These are phyloP conservation scores for Paracorniculantispora psalliotae DNA, from an alignment of 2,329 filamentous ascomycete species.

Conservation along the genomic window DNA sequence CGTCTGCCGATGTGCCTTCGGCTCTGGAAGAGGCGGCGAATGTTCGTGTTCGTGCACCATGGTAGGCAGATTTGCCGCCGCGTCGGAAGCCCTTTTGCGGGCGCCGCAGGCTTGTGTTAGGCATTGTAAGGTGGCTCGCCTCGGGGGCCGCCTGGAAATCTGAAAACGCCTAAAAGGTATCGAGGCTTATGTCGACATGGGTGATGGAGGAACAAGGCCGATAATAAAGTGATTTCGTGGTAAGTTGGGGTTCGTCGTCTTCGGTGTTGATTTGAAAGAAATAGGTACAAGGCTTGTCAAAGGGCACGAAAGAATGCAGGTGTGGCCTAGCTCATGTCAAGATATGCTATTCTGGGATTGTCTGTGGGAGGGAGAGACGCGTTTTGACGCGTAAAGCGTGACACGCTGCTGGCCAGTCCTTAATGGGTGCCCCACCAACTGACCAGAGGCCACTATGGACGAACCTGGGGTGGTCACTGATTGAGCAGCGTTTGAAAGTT, in stretches of 20 bases:
- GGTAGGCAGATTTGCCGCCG: slow-evolving; percentile 64
- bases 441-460: slow-evolving; percentile 2
- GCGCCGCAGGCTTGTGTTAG: slow-evolving; percentile 54
- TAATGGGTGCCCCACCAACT: slow-evolving; percentile 25
- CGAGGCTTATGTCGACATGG: slow-evolving; percentile 11
- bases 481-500: background rate
- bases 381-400: slow-evolving; percentile 28
- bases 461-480: background rate
- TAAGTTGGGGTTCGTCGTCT: background rate
- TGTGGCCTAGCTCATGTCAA: slow-evolving; percentile 2
- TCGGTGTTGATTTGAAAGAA: background rate
- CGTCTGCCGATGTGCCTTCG: slow-evolving; percentile 86
- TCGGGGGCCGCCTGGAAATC: slow-evolving; percentile 3
- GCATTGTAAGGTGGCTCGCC: slow-evolving; percentile 39
- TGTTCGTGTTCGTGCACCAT: slow-evolving; percentile 64
- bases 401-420: slow-evolving; percentile 20
- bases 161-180: background rate
- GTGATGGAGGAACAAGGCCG: background rate
- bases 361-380: slow-evolving; percentile 25
- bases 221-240: background rate
- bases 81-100: slow-evolving; percentile 64
- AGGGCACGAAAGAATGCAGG: background rate
- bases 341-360: slow-evolving; percentile 3
- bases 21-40: slow-evolving; percentile 73
- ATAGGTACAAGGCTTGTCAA: background rate